Percentiles rank a stretch among this genome's conserved stretches.
These are phyloP conservation scores for Kalanchoe fedtschenkoi DNA, from an alignment of 164 flowering plant genomes.

Conservation along the genomic window DNA sequence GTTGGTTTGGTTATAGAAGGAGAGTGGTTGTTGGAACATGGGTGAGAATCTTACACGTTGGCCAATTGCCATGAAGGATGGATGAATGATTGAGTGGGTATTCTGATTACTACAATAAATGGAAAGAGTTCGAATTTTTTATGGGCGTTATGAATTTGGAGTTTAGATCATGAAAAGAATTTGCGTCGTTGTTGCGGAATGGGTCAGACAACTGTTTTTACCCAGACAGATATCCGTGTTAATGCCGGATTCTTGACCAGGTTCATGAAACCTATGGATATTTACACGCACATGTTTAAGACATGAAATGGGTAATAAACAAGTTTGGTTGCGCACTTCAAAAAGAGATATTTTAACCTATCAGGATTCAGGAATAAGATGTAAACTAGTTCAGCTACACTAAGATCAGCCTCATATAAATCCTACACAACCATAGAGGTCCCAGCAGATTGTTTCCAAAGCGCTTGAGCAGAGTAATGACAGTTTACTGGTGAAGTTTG, in stretches of 20 bases:
- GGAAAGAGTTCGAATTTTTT: background rate
- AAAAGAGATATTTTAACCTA: too few relatives aligned
- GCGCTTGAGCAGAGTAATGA: too few relatives aligned
- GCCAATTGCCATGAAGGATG: background rate
- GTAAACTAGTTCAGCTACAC: too few relatives aligned
- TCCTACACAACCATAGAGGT: too few relatives aligned
- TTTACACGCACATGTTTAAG: too few relatives aligned
- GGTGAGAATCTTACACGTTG: background rate
- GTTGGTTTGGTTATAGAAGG: background rate
- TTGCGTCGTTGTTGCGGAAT: too few relatives aligned
- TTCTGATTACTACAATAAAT: background rate
- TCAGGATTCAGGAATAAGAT: too few relatives aligned
- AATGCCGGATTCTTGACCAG: background rate
- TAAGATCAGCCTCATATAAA: too few relatives aligned
- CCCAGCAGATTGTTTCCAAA: too few relatives aligned
- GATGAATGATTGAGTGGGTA: conserved; percentile 1
- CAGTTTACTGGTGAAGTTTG: too few relatives aligned
- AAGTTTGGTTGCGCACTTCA: too few relatives aligned
- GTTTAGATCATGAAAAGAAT: background rate
- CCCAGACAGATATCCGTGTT: background rate
- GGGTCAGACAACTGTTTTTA: background rate
- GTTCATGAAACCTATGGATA: background rate
- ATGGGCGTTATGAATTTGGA: background rate
- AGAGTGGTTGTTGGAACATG: background rate
- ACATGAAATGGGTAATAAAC: too few relatives aligned